Base-by-base conservation (phyloP, 768 basidiomycete species). In the Leccinum arenicola region DNA sequence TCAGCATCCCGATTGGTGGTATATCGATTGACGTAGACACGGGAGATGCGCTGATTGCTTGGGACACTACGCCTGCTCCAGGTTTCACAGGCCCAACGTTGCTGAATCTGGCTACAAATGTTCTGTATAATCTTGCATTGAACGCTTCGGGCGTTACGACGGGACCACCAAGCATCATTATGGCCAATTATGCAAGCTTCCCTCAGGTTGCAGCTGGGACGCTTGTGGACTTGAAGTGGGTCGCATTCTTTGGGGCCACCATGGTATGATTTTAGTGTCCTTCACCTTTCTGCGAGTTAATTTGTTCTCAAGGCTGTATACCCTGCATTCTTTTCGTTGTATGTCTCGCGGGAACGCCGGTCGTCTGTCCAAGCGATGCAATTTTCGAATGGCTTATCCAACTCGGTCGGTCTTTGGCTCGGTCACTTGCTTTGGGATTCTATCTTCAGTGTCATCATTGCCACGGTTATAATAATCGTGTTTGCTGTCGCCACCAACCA, bases 291-390 rank as follows among this genome's bases (percentile, higher is more conserved):
- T n/a, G 3, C 49, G 11, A 55, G 19, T 15, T 56, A 12, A 61
- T 48, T 43, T 27, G 36, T 25, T 47, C 52, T 48, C 9, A 14
- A 89, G 87, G 78, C 87, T 11, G 85, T 89, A 1, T 92, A 82
- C 66, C 88, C 91, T n/a, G 90, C 90, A 3, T 93, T 93, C 75
- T 91, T 84, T 64, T 81, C 88, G 10, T 70, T 93, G 14, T 93
- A 93, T 69, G 88, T 90, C 4, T 84, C 88, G 0, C 80, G 79
- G 60, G 91, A 93, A 67, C 82, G 88, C 10, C 80, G 83, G 2
- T 83, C 84, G 2, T 72, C 75, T 49, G 87, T 92, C 0, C 88
- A 91, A 68, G 87, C 89, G 3, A 93, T 92, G 87, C 90, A 92
- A 66, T 75, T 88, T 36, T 88, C 87, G 36, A 90, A 92, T 68